Conservation (phyloP, 176 grass and related monocot genomes). For the Oryza meridionalis region DNA sequence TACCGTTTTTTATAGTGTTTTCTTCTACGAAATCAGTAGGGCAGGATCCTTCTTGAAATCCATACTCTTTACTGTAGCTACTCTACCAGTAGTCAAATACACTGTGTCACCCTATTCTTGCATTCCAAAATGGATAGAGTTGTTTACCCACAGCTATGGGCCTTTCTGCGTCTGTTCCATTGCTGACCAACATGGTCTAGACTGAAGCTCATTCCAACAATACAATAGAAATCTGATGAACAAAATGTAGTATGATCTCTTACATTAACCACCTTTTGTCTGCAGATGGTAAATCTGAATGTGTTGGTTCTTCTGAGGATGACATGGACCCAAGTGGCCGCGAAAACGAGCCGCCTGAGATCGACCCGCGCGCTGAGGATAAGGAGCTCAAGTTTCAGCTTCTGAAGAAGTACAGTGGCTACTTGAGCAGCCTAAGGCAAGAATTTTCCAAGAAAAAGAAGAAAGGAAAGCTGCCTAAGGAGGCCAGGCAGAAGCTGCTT, state of each 20-base stretch:
- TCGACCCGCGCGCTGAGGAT: constrained; percentile 63
- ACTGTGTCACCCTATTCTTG: constrained; percentile 4
- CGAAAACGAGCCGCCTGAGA: constrained; percentile 59
- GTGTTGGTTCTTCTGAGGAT: constrained; percentile 75
- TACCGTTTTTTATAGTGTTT: background rate
- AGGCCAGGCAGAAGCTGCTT: constrained; percentile 79
- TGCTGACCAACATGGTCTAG: constrained; percentile 32
- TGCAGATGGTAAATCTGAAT: constrained; percentile 82
- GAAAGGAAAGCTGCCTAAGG: constrained; percentile 89
- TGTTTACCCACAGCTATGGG: constrained; percentile 40
- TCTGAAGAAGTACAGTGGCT: constrained; percentile 78
- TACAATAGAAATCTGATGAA: constrained; percentile 26
- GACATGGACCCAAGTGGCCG: constrained; percentile 70
- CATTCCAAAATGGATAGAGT: constrained; percentile 28
- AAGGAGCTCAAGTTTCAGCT: constrained; percentile 79
- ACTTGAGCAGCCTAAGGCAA: constrained; percentile 81
- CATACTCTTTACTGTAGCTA: constrained; percentile 13
- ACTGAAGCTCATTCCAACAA: constrained; percentile 33
- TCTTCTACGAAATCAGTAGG: background rate
- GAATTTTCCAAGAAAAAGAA: constrained; percentile 89
- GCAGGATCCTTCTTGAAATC: background rate
- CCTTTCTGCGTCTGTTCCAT: constrained; percentile 32
- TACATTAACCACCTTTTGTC: constrained; percentile 9
- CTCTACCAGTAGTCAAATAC: constrained; percentile 14
- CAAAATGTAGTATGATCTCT: constrained; percentile 32